Percentiles rank a stretch among this genome's conserved stretches.
phyloP scores from a whole-genome alignment of 106 monocot species.

The Dendrobium nobile region DNA sequence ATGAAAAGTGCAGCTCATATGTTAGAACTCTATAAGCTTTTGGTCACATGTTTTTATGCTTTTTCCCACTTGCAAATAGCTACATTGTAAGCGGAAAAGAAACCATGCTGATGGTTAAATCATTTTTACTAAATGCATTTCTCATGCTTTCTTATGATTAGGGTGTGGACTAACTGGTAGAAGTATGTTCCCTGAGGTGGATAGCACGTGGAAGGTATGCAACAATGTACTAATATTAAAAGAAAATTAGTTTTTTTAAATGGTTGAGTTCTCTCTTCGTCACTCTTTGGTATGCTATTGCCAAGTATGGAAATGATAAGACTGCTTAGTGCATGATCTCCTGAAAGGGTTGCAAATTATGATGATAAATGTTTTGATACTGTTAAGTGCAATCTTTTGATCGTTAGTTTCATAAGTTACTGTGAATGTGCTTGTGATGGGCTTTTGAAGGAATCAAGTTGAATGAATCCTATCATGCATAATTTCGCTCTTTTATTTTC shows the following conservation, averaged over 20 bases:
- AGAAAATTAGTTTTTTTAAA: neutral
- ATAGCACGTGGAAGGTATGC: conserved; percentile 86
- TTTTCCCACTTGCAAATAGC: neutral
- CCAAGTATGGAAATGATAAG: neutral
- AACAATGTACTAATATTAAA: neutral
- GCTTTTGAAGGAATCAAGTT: too few species aligned
- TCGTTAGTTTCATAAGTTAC: too few species aligned
- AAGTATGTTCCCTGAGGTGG: conserved; percentile 76
- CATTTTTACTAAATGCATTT: too few species aligned
- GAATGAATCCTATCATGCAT: too few species aligned
- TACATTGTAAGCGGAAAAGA: neutral
- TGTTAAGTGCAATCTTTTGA: neutral
- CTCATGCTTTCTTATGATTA: conserved; percentile 10
- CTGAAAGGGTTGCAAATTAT: neutral
- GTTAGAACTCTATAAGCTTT: too few species aligned
- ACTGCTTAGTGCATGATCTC: too few species aligned
- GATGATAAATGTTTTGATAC: neutral
- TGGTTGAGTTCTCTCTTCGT: neutral
- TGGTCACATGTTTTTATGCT: too few species aligned
- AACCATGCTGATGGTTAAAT: neutral
- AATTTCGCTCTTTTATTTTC: too few species aligned
- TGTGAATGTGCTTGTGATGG: too few species aligned
- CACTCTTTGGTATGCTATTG: neutral
- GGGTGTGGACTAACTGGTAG: conserved; percentile 36
- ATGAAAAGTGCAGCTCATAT: neutral